phyloP scores from a whole-genome alignment of 495 filamentous ascomycete species.

The Saxispiralis lemnorum region DNA sequence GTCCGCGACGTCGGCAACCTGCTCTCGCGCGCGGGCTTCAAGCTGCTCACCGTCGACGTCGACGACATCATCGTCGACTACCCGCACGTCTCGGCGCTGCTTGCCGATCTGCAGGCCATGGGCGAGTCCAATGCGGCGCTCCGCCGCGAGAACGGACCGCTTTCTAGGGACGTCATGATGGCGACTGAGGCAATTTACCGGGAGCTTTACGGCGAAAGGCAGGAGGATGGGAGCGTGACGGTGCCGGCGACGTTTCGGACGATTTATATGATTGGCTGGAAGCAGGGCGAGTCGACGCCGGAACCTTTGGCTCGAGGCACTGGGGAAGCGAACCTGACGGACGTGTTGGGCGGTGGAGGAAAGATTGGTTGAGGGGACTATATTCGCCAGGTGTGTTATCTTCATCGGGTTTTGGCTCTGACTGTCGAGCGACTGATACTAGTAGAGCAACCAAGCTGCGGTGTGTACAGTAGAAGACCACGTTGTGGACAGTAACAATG shows the following conservation, averaged over 20 bases:
- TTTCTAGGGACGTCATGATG: conserved; percentile 68
- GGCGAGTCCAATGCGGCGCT: conserved; percentile 18
- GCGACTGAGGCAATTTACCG: conserved; percentile 82
- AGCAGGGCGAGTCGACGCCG: conserved; percentile 58
- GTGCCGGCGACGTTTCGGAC: conserved; percentile 73
- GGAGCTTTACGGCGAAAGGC: conserved; percentile 57
- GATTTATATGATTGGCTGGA: conserved; percentile 98
- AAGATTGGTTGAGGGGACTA: conserved; percentile 8
- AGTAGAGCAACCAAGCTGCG: too few species aligned
- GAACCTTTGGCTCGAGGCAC: conserved; percentile 66
- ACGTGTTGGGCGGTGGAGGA: conserved; percentile 16
- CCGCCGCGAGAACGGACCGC: conserved; percentile 26
- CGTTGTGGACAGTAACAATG: too few species aligned
- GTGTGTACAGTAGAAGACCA: too few species aligned
- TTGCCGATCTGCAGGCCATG: conserved; percentile 84
- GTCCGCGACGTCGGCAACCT: conserved; percentile 81
- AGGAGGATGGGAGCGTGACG: conserved; percentile 43
- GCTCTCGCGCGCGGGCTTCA: conserved; percentile 73
- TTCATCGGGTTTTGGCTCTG: too few species aligned
- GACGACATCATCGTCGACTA: conserved; percentile 95
- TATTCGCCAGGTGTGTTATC: too few species aligned
- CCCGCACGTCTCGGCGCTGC: conserved; percentile 78
- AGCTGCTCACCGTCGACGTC: conserved; percentile 89
- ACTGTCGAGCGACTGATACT: too few species aligned
- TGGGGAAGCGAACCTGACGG: conserved; percentile 14